phyloP scores from a whole-genome alignment of 768 basidiomycete genomes.

The Naganishia vaughanmartiniae region DNA sequence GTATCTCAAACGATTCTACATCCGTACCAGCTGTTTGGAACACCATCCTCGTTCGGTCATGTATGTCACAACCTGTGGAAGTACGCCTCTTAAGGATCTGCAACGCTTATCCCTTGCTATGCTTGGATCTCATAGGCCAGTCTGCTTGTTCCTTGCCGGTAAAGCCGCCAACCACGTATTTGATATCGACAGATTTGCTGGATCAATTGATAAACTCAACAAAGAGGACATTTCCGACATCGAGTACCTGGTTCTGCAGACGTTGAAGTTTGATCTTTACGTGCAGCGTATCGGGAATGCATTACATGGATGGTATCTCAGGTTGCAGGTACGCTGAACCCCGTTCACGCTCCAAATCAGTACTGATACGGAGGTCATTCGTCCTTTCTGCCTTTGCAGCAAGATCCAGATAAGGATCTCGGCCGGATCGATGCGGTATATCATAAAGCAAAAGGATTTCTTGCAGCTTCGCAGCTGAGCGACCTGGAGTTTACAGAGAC shows the following conservation, averaged over 20 bases:
- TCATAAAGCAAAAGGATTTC: conserved; percentile 64
- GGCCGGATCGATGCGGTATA: conserved; percentile 62
- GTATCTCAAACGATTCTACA: conserved; percentile 94
- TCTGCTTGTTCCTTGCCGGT: conserved; percentile 87
- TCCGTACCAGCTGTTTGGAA: conserved; percentile 98
- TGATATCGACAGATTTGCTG: conserved; percentile 77
- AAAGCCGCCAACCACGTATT: conserved; percentile 97
- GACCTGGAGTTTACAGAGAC: conserved; percentile 70
- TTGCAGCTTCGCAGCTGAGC: conserved; percentile 78
- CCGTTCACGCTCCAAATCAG: not conserved
- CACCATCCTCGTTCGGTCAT: conserved; percentile 99
- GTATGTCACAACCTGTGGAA: conserved; percentile 53
- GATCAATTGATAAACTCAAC: conserved; percentile 74
- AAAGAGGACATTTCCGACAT: conserved; percentile 84
- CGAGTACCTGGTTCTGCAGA: conserved; percentile 94
- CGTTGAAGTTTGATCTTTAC: conserved; percentile 87
- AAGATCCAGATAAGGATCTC: conserved; percentile 58
- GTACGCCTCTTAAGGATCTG: conserved; percentile 9
- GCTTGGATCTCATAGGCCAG: conserved; percentile 64
- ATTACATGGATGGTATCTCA: conserved; percentile 47
- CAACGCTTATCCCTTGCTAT: not conserved
- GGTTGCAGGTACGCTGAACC: conserved; percentile 43
- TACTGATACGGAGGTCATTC: not conserved
- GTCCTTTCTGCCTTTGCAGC: conserved; percentile 54
- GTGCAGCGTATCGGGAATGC: conserved; percentile 54